Conservation (phyloP, 176 grass and related monocot species). For the Hordeum vulgare region MorexV3_pseudomolecules_assembly NC_058519.1:621997533-621998032, state of each 20-base stretch:
- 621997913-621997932: not conserved
- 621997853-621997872: not conserved
- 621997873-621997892: not conserved
- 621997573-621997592: not conserved
- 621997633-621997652: not conserved
- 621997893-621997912: not conserved
- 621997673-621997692: not conserved
- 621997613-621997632: not conserved
- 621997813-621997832: not conserved
- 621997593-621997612: not conserved
- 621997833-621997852: not conserved
- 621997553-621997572: not conserved
- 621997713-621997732: not conserved
- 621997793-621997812: not conserved
- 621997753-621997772: not conserved
- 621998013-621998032: constrained; percentile 85
- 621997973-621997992: constrained; percentile 94
- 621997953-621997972: constrained; percentile 78
- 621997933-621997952: constrained; percentile 57
- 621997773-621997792: not conserved
- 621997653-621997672: not conserved
- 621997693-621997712: not conserved
- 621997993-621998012: constrained; percentile 73
- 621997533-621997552: no score
- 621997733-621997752: not conserved